Evolutionary conservation across 2,329 filamentous ascomycete genomes (phyloP), one percentile per base, ranked within the genome.

Genomic region (Parasarocladium wereldwijsianum): DNA sequence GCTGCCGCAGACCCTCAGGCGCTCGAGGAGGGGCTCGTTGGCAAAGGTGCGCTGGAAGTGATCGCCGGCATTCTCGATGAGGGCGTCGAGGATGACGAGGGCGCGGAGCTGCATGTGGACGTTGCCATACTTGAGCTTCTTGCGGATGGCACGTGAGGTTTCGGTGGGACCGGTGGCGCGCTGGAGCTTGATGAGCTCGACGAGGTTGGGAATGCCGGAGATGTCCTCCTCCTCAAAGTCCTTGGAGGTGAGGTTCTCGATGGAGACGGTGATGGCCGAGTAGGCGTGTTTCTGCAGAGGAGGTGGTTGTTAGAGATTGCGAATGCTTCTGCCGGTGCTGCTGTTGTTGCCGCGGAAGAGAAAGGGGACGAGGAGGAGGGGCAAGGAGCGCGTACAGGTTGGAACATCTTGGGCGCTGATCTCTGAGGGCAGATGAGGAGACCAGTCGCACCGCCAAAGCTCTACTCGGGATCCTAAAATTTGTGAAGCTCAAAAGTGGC

Each of bases 61-160:
- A 9, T 78, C 66, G 2, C 87, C 87, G 3, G 85, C 86, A 57
- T 98, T 98, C 48, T 94, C 83, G 36, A 98, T 90, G 22, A 98
- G 65, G 24, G 82, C 86, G 50, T 98, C 90, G 2, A 98, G 69
- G 29, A 98, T 76, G 8, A 80, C 78, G 14, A 98, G 68, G 20
- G 90, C 81, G 35, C 90, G 74, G 19, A 96, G 66, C 54, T 98
- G 90, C 29, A 85, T 78, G 53, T 96, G 87, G n/a, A 82, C 66
- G 45, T 75, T 93, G 43, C 90, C 90, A 55, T 98, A 96, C 60
- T 98, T 98, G 66, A 98, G 71, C 62, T 96, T 96, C 70, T 98
- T 98, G 36, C 90, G 75, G 43, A 98, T 70, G 27, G 90, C 86
- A 47, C 90, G 74, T 32, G 87, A 84, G 35, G 86, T 86, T 60